phyloP scores from a whole-genome alignment of 768 basidiomycete genomes.

The Gymnopilus dilepis region DNA sequence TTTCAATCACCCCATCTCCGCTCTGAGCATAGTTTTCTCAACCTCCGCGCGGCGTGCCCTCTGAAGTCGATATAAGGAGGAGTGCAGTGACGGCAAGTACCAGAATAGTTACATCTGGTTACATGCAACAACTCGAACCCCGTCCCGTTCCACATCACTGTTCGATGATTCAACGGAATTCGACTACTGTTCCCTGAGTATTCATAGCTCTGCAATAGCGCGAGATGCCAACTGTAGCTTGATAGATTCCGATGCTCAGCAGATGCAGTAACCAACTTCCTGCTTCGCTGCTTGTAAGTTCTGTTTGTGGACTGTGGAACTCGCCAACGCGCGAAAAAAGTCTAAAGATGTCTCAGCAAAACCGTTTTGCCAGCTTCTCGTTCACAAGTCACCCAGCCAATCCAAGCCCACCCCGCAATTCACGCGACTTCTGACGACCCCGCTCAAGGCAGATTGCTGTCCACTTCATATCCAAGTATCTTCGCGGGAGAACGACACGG shows the following conservation, averaged over 20 bases:
- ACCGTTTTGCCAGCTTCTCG: background rate
- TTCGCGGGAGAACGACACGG: conserved; percentile 8
- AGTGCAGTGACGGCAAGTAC: conserved; percentile 3
- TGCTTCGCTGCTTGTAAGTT: conserved; percentile 4
- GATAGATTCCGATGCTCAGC: conserved; percentile 3
- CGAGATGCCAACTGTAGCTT: background rate
- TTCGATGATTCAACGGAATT: background rate
- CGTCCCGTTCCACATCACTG: background rate
- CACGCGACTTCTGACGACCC: conserved; percentile 7
- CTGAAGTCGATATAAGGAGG: conserved; percentile 11
- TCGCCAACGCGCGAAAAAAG: background rate
- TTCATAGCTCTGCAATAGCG: background rate
- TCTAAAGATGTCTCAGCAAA: background rate
- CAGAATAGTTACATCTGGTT: background rate
- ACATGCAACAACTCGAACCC: background rate
- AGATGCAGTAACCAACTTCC: background rate
- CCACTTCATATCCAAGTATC: background rate
- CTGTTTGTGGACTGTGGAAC: background rate
- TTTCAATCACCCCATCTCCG: conserved; percentile 1
- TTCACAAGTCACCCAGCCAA: background rate
- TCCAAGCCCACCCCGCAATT: conserved; percentile 6
- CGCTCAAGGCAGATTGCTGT: background rate
- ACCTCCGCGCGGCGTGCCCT: conserved; percentile 13
- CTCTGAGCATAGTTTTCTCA: conserved; percentile 13
- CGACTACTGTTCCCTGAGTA: too few species aligned